phyloP scores from a whole-genome alignment of 495 filamentous ascomycete species.

The Penicillium roqueforti region DNA sequence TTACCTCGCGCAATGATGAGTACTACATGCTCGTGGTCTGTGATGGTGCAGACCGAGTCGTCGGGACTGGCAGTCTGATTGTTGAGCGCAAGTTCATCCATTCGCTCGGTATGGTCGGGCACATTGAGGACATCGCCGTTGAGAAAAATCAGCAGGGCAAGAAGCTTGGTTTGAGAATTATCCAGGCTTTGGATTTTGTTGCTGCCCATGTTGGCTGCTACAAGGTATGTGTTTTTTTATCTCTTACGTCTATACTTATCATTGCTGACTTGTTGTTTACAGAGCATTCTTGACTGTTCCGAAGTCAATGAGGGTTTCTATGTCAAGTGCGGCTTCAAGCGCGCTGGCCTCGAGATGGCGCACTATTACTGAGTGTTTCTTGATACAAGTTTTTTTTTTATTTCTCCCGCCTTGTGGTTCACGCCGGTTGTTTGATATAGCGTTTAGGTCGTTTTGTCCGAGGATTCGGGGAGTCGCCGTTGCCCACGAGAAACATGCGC shows the following conservation, averaged over 20 bases:
- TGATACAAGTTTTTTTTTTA: conserved; percentile 7
- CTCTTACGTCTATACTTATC: neutral
- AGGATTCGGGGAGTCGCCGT: conserved; percentile 7
- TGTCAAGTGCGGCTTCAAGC: conserved; percentile 93
- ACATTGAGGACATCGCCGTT: conserved; percentile 98
- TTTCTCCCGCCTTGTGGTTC: neutral
- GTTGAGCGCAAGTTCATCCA: conserved; percentile 61
- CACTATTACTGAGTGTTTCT: conserved; percentile 68
- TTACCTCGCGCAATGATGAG: conserved; percentile 67
- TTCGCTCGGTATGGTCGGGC: conserved; percentile 63
- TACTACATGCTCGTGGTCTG: conserved; percentile 85
- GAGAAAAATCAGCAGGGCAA: conserved; percentile 92
- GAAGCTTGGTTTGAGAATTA: conserved; percentile 87
- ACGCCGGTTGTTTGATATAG: conserved; percentile 3
- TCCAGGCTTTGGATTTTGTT: conserved; percentile 88
- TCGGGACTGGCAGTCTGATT: conserved; percentile 83
- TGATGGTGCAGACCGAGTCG: conserved; percentile 64
- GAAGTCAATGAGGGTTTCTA: conserved; percentile 96
- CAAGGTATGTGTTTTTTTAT: conserved; percentile 60
- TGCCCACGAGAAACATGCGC: neutral
- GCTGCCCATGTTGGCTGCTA: conserved; percentile 84
- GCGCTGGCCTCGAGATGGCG: conserved; percentile 94
- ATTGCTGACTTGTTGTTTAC: conserved; percentile 9
- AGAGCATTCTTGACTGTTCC: conserved; percentile 72
- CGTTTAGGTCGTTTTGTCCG: conserved; percentile 16